Evolutionary conservation across 2,329 filamentous ascomycete genomes (phyloP).

Genomic region (Drechslera avenae): DNA sequence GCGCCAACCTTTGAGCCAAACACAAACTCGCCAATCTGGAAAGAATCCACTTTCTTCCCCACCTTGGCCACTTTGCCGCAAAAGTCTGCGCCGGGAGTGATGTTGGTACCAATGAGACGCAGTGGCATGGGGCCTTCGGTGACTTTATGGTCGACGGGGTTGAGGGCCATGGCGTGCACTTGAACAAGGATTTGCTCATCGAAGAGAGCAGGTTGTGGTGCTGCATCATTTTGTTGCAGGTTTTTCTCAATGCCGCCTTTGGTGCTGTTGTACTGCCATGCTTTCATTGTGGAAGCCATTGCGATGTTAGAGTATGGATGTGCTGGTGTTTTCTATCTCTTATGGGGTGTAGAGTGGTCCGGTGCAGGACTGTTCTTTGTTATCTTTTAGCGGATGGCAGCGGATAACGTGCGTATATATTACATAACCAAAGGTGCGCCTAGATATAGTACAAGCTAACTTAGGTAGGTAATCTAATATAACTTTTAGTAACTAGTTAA

Average conservation of each 20-base stretch:
- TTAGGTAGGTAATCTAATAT: too few species aligned
- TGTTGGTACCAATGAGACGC: slow-evolving; percentile 44
- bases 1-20: slow-evolving; percentile 46
- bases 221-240: slow-evolving; percentile 53
- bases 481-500: too few species aligned
- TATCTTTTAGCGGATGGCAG: slow-evolving; percentile 8
- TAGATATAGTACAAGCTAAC: too few species aligned
- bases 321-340: neutral
- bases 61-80: slow-evolving; percentile 55
- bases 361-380: neutral
- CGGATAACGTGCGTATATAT: too few species aligned
- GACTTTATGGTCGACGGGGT: slow-evolving; percentile 69
- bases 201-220: slow-evolving; percentile 48
- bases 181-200: slow-evolving; percentile 60
- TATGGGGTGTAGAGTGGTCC: neutral
- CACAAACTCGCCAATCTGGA: slow-evolving; percentile 48
- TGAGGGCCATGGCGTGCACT: slow-evolving; percentile 60
- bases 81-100: slow-evolving; percentile 57
- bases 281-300: slow-evolving; percentile 56
- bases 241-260: slow-evolving; percentile 59
- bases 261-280: slow-evolving; percentile 61
- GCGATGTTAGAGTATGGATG: too few species aligned
- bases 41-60: slow-evolving; percentile 29
- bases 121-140: slow-evolving; percentile 54
- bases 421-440: too few species aligned